Base-by-base conservation (phyloP, 805 yeast species). In the Metschnikowia continentalis region DNA sequence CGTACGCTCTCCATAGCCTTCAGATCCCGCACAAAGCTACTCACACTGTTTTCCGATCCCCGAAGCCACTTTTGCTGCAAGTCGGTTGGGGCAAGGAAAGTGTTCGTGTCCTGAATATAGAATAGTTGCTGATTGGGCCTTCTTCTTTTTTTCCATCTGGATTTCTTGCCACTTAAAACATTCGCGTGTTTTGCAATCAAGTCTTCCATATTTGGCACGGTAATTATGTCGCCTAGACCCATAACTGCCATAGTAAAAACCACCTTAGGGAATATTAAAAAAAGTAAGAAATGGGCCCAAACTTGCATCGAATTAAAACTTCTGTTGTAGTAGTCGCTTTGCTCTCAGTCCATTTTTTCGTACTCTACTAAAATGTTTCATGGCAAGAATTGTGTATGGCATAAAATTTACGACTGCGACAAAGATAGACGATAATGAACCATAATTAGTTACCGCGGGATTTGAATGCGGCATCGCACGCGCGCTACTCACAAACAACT, bases 41-140 rank as follows among this genome's bases (percentile, higher is more conserved):
- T 42, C 11, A 42, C 30, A 17, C 32, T 42, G 46, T 15, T 20
- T 22, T 33, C 37, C n/a, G 32, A 20, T 2, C 46, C 35, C n/a
- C 20, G 30, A 33, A 42, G 46, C 46, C 46, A 42, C 20, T 42
- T 35, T 42, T 42, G 38, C 38, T 42, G 19, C 46, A 33, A 32
- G 32, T 42, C 46, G 20, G 46, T 33, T 1, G 46, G 38, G 15
- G 38, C 38, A 35, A 42, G 19, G 20, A 20, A 42, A 8, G 46
- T 33, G 20, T 42, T 32, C 10, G 46, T 20, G 19, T 42, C 46
- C 15, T 33, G 30, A 19, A 42, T 33, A n/a, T 42, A 20, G 15
- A 42, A 42, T 10, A 42, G 33, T 8, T 42, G 46, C 38, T 42
- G 33, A 10, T 32, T 33, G 14, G 46, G 46, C n/a, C 32, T 33